Evolutionary conservation across 306 rosid genomes (phyloP).

Genomic region (Glycine soja): DNA sequence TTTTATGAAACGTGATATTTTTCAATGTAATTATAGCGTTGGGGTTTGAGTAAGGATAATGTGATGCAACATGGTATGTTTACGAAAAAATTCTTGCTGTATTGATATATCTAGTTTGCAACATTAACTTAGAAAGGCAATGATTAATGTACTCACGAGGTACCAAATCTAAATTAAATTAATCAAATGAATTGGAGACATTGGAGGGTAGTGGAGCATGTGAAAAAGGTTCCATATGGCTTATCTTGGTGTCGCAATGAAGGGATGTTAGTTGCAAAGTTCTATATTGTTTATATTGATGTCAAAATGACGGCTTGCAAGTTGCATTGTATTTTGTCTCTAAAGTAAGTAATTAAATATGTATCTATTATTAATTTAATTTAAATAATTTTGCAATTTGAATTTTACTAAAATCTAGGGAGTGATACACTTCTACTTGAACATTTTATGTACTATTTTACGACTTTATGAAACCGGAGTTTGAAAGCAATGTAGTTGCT

Average conservation of each 20-base stretch:
- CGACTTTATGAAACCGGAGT: background rate
- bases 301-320: background rate
- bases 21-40: background rate
- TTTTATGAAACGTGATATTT: background rate
- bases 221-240: conserved; percentile 32
- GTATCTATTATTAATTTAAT: background rate
- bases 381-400: background rate
- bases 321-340: conserved; percentile 17
- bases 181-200: background rate
- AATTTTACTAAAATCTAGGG: background rate
- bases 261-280: conserved; percentile 35
- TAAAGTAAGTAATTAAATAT: background rate
- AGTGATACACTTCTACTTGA: background rate
- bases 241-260: background rate
- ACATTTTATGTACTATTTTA: no score
- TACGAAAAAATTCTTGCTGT: background rate
- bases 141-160: conserved; percentile 12
- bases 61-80: conserved; percentile 23
- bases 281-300: background rate
- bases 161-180: background rate
- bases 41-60: conserved; percentile 8
- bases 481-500: conserved; percentile 4
- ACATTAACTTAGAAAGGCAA: background rate
- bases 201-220: conserved; percentile 9
- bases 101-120: background rate